Evolutionary conservation across 208 protist species (phyloP), one percentile per base, ranked within the genome.

Genomic region (Leishmania martiniquensis): DNA sequence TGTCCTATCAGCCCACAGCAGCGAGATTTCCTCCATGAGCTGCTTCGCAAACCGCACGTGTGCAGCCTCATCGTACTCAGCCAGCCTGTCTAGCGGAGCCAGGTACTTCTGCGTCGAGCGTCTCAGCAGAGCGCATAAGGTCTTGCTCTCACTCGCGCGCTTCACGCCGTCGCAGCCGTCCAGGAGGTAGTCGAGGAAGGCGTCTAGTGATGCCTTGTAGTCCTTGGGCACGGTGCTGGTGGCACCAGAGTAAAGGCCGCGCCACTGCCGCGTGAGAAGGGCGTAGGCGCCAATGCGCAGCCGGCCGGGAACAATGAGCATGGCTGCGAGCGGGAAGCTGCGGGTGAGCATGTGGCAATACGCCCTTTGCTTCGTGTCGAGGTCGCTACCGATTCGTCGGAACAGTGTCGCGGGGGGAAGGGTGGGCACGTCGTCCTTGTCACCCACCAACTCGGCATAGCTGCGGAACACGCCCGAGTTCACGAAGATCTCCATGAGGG

Each of bases 261-360:
- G 37, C 84, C 87, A 91, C 78, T 83, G 79, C 25, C 42, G 65
- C 47, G 54, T 37, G 25, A 78, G 75, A 7, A 91, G 71, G 6
- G 83, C 42, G 72, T 83, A 86, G 25, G 76, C 71, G 17, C 84
- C 89, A 44, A 93, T 78, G 68, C 86, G 79, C 82, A 90, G 78
- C 1, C 88, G 66, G 17, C 68, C 74, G 25, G 86, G 87, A 29
- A 91, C 62, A 32, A 89, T 62, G 49, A 95, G 76, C 42, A 78
- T 73, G 13, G 54, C 55, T 4, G 89, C 83, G 71, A 82, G 49
- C 15, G 85, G 82, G 67, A 93, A 76, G 67, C 85, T 89, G 57
- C 81, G 72, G 5, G 81, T 86, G 17, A 93, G 77, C 77, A 93
- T 85, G 34, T 81, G 62, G 71, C 85, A 88, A 80, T 91, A 92